These are phyloP conservation scores for Lentinula lateritia DNA, from an alignment of 768 basidiomycete genomes.

Conservation along the genomic window DNA sequence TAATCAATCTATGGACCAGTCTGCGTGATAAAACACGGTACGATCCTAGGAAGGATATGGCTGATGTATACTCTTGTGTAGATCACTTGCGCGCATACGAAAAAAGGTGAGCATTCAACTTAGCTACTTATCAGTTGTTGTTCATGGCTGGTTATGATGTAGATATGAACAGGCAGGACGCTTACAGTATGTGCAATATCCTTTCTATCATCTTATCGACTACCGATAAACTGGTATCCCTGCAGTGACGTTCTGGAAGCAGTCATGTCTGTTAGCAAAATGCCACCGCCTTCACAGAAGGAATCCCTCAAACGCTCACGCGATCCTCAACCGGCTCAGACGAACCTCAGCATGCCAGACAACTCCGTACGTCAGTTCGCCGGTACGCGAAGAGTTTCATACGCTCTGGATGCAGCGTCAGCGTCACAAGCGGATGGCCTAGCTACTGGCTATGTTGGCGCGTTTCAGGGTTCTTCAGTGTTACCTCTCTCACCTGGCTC, in stretches of 20 bases:
- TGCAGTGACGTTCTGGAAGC: constrained; percentile 2
- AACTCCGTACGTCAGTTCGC: neutral
- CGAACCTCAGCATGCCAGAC: neutral
- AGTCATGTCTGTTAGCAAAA: constrained; percentile 2
- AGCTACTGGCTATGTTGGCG: neutral
- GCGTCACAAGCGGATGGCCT: neutral
- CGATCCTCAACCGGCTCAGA: neutral
- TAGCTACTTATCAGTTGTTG: neutral
- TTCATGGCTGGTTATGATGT: neutral
- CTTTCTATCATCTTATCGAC: neutral
- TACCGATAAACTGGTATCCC: neutral
- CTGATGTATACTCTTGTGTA: neutral
- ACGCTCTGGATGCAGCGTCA: neutral
- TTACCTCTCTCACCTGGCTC: neutral
- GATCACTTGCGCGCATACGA: neutral
- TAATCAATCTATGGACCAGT: constrained; percentile 5
- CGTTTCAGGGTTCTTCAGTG: neutral
- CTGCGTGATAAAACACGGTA: neutral
- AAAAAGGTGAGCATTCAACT: neutral
- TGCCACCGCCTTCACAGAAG: neutral
- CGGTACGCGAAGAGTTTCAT: neutral
- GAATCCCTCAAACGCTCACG: constrained; percentile 2
- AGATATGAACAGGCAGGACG: constrained; percentile 3
- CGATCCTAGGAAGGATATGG: constrained; percentile 5
- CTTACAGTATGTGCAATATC: neutral